Conservation (phyloP, 2,329 filamentous ascomycete species). For the Clarireedia monteithiana region DNA sequence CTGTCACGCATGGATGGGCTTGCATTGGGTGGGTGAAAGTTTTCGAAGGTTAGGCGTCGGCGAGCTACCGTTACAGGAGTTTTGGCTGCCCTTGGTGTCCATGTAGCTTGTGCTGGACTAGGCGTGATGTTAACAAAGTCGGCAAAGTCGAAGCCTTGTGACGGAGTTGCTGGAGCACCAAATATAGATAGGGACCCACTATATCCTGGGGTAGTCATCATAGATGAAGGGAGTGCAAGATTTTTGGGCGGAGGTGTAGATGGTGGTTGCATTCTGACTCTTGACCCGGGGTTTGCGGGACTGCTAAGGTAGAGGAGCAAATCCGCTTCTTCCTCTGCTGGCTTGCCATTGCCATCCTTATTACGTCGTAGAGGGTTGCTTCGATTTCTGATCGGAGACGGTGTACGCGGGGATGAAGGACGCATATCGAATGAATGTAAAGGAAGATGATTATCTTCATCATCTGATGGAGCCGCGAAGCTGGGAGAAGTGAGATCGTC, state of each 20-base stretch:
- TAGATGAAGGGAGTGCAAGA: slow-evolving; percentile 67
- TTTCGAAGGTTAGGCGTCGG: slow-evolving; percentile 26
- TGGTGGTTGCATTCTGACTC: slow-evolving; percentile 56
- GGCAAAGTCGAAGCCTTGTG: slow-evolving; percentile 81
- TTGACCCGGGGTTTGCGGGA: slow-evolving; percentile 55
- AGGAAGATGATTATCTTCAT: slow-evolving; percentile 77
- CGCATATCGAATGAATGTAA: slow-evolving; percentile 64
- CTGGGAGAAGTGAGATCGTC: slow-evolving; percentile 53
- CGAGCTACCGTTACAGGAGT: slow-evolving; percentile 24
- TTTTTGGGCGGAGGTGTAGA: slow-evolving; percentile 70
- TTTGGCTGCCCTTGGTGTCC: slow-evolving; percentile 37
- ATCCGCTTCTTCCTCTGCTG: slow-evolving; percentile 73
- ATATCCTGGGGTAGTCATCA: slow-evolving; percentile 79
- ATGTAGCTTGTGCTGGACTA: slow-evolving; percentile 82
- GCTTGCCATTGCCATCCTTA: slow-evolving; percentile 47
- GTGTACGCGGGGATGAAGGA: slow-evolving; percentile 80
- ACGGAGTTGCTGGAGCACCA: slow-evolving; percentile 66
- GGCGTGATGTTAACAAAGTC: slow-evolving; percentile 98
- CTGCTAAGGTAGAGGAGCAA: slow-evolving; percentile 80
- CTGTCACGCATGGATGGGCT: slow-evolving; percentile 16
- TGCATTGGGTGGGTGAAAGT: slow-evolving; percentile 15
- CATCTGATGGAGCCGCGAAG: slow-evolving; percentile 60
- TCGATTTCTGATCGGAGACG: slow-evolving; percentile 57
- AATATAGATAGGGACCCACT: slow-evolving; percentile 59
- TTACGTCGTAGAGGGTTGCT: slow-evolving; percentile 39